These are phyloP conservation scores for Phytophthora sojae DNA, from an alignment of 352 stramenopile species.

Conservation along the genomic window DNA sequence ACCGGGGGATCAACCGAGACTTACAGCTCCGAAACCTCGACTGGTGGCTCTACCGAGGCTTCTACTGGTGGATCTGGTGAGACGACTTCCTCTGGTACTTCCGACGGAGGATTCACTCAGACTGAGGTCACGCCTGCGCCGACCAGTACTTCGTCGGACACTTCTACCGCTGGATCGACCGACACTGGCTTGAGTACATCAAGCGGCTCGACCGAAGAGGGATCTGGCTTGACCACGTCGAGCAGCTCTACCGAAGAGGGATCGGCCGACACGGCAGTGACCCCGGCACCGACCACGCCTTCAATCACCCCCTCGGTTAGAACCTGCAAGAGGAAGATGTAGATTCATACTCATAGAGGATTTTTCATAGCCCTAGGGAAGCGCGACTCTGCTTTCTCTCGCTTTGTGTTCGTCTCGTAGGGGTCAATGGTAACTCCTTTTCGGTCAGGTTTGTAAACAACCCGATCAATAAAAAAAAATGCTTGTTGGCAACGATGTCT, in stretches of 20 bases:
- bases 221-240: too few species aligned
- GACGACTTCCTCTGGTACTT: not conserved
- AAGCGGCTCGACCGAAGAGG: not conserved
- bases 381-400: conserved; percentile 7
- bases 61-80: not conserved
- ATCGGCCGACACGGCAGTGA: not conserved
- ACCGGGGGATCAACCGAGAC: too few species aligned
- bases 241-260: not conserved
- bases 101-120: conserved; percentile 4
- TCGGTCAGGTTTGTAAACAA: conserved; percentile 1
- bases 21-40: not conserved
- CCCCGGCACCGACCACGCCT: conserved; percentile 4
- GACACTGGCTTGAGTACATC: not conserved
- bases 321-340: conserved; percentile 25
- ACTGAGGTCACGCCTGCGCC: conserved; percentile 1
- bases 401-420: conserved; percentile 16
- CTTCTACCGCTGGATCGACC: conserved; percentile 3
- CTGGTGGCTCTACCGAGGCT: not conserved
- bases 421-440: conserved; percentile 28
- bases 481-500: not conserved
- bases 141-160: not conserved
- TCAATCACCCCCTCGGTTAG: conserved; percentile 2
- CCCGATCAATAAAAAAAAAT: conserved; percentile 23
- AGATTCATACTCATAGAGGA: conserved; percentile 23
- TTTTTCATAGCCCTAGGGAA: conserved; percentile 16